Percentiles rank a stretch among this genome's conserved stretches.
Conservation (phyloP, 2,329 filamentous ascomycete genomes). For the Aspergillus fumigatiaffinis region DNA sequence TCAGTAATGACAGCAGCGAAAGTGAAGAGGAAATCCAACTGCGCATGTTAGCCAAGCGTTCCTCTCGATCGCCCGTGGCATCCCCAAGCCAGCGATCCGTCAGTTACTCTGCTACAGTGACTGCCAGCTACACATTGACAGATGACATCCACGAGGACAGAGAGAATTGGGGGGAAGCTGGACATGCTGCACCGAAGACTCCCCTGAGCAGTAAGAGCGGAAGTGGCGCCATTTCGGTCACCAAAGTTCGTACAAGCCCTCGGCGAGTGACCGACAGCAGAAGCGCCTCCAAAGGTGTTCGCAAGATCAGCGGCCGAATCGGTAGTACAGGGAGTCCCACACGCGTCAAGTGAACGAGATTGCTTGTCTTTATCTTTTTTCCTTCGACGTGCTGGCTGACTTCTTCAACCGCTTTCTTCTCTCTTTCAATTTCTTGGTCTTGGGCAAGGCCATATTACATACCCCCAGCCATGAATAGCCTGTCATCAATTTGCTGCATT, state of each 20-base stretch:
- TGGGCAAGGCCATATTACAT: slow-evolving; percentile 15
- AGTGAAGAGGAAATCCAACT: slow-evolving; percentile 81
- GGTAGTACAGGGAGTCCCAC: slow-evolving; percentile 39
- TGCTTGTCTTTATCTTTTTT: background rate
- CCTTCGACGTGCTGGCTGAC: background rate
- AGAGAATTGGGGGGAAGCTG: slow-evolving; percentile 58
- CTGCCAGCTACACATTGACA: slow-evolving; percentile 61
- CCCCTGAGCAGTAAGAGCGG: slow-evolving; percentile 55
- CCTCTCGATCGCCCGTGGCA: slow-evolving; percentile 63
- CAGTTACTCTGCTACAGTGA: slow-evolving; percentile 71
- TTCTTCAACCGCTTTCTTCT: background rate
- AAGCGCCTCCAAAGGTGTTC: slow-evolving; percentile 38
- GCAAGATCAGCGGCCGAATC: slow-evolving; percentile 46
- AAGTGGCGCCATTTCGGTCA: slow-evolving; percentile 49
- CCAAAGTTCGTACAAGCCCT: slow-evolving; percentile 62
- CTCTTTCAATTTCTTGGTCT: slow-evolving; percentile 7
- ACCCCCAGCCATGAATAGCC: slow-evolving; percentile 8
- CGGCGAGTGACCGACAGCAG: slow-evolving; percentile 36
- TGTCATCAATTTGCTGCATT: slow-evolving; percentile 19
- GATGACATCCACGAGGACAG: slow-evolving; percentile 63
- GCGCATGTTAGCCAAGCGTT: slow-evolving; percentile 65
- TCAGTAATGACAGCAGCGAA: slow-evolving; percentile 57
- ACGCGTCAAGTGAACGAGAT: slow-evolving; percentile 25
- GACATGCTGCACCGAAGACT: slow-evolving; percentile 42
- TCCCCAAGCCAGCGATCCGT: slow-evolving; percentile 63